Percentiles rank a stretch among this genome's conserved stretches.
Conservation (phyloP, 2,329 filamentous ascomycete species). For the Pseudonectria foliicola region DNA sequence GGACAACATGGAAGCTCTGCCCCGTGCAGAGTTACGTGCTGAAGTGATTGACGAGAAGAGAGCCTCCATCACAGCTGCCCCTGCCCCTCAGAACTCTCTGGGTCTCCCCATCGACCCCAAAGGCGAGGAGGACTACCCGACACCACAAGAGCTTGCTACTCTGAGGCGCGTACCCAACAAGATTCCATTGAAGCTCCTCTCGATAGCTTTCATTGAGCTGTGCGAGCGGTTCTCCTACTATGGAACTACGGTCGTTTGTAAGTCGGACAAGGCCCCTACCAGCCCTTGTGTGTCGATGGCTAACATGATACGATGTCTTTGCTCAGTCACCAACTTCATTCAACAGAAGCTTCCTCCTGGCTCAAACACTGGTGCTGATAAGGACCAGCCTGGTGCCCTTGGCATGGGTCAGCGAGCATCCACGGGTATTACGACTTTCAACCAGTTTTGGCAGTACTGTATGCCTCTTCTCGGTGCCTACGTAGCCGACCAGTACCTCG, state of each 20-base stretch:
- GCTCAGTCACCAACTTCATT: conserved; percentile 54
- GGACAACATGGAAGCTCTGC: conserved; percentile 28
- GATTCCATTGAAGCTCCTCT: conserved; percentile 54
- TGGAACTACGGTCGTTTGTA: conserved; percentile 56
- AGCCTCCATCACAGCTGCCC: conserved; percentile 16
- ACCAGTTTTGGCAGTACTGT: conserved; percentile 53
- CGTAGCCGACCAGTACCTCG: conserved; percentile 50
- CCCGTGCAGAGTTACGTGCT: conserved; percentile 20
- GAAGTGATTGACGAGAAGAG: conserved; percentile 25
- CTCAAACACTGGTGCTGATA: conserved; percentile 46
- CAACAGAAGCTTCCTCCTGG: conserved; percentile 47
- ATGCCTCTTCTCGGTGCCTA: conserved; percentile 50
- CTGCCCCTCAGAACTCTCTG: conserved; percentile 4
- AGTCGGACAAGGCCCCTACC: conserved; percentile 28
- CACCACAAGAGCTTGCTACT: conserved; percentile 36
- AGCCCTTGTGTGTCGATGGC: neutral
- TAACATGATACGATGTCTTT: conserved; percentile 1
- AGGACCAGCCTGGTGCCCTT: conserved; percentile 44
- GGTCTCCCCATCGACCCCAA: neutral
- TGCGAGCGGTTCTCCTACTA: conserved; percentile 71
- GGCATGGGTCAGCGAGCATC: conserved; percentile 50
- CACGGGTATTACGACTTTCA: conserved; percentile 39
- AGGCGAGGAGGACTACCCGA: conserved; percentile 13
- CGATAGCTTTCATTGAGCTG: conserved; percentile 60
- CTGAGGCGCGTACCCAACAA: conserved; percentile 48